Base-by-base conservation (phyloP, 1,139 yeast species). In the Geotrichum klebahnii region DNA sequence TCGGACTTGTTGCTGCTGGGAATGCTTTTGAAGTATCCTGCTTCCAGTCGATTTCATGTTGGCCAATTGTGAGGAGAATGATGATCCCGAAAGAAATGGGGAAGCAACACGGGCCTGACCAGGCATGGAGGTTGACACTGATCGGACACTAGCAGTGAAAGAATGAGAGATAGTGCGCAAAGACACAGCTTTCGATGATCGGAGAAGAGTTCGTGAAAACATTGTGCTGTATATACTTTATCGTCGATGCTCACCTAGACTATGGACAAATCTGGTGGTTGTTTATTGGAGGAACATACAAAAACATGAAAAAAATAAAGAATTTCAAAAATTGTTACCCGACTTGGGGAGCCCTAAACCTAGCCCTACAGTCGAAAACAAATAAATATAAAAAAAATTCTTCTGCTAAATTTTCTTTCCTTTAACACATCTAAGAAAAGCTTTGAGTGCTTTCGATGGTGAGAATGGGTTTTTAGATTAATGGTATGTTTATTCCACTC, bases 1-100 rank as follows among this genome's bases (percentile, higher is more conserved):
- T 26, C 55, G 52, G 17, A 53, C 52, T 23, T 52, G 55, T 17
- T 42, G 49, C 36, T 50, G 53, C 16, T 48, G 51, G 17, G 47
- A 39, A 19, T 37, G 46, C 10, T 9, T 10, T 26, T 44, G 46
- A 20, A 45, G 36, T 20, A 40, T 39, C 34, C 34, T 32, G 34
- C 43, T 39, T 16, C 8, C 33, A 28, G 28, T 24, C 24, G 44
- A 40, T 5, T n/a, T 9, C 19, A n/a, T 37, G 29, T 28, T 37
- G 28, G 14, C 5, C 16, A 37, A 28, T 37, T 37, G 41, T 37
- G 44, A 24, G 17, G 42, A 10, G 29, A 26, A 26, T 23, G 12
- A 23, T 5, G 35, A 28, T 14, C 20, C 17, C 12, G 44, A 40
- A 5, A 40, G 36, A 19, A 40, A 28, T 12, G 44, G 44, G 2